A percentile compares a stretch with the other conserved stretches of the same genome.
Evolutionary conservation across 768 basidiomycete genomes (phyloP).

Genomic region (Suillus weaverae): DNA sequence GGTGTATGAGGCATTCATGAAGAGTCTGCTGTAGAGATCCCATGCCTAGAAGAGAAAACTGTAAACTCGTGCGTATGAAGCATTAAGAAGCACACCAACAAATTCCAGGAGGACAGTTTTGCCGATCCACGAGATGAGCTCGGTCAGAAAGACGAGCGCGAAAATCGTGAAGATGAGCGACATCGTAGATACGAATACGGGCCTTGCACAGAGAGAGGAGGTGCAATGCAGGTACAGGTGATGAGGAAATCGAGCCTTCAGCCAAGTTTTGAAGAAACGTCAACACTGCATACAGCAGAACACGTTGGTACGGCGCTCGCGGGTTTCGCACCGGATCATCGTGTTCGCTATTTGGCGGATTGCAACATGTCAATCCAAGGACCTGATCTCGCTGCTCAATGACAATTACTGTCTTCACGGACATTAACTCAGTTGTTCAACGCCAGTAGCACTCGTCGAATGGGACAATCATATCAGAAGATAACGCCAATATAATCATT

Average conservation of each 20-base stretch:
- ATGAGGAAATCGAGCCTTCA: background rate
- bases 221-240: background rate
- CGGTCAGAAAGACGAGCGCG: slow-evolving; percentile 74
- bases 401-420: background rate
- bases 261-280: slow-evolving; percentile 1
- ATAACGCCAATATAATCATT: background rate
- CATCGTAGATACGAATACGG: slow-evolving; percentile 41
- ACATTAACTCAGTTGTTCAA: background rate
- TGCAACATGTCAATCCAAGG: background rate
- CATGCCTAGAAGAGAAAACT: slow-evolving; percentile 56
- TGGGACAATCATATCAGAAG: background rate
- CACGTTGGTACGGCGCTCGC: background rate
- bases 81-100: slow-evolving; percentile 46
- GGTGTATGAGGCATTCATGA: slow-evolving; percentile 53
- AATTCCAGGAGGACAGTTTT: slow-evolving; percentile 78
- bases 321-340: background rate
- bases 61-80: slow-evolving; percentile 9
- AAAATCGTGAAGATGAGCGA: slow-evolving; percentile 83
- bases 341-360: background rate
- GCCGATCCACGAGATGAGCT: slow-evolving; percentile 88
- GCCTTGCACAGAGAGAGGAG: background rate
- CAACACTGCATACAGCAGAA: slow-evolving; percentile 2
- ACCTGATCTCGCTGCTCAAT: background rate
- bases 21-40: slow-evolving; percentile 63
- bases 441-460: background rate